A percentile compares a stretch with the other conserved stretches of the same genome.
Conservation (phyloP, 2,329 filamentous ascomycete genomes). For the Ophiostoma sp. region DNA sequence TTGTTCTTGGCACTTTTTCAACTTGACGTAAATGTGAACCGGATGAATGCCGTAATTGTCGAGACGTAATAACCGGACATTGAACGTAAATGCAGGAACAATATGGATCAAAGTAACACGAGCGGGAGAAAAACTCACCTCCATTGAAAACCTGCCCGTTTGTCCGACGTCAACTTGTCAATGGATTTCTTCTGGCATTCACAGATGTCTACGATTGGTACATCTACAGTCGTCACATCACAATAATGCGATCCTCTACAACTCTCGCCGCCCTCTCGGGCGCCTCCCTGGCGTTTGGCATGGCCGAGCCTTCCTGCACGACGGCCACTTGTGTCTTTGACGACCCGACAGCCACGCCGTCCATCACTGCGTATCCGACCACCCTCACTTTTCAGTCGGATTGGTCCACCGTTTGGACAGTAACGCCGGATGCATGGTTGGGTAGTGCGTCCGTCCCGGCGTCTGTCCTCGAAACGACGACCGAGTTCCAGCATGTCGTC, state of each 20-base stretch:
- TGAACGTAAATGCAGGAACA: not conserved
- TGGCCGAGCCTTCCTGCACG: conserved; percentile 20
- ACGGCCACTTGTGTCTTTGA: conserved; percentile 15
- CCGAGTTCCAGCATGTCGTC: conserved; percentile 16
- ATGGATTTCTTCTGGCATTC: too few species aligned
- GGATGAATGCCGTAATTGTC: too few species aligned
- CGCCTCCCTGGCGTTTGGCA: not conserved
- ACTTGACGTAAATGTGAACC: too few species aligned
- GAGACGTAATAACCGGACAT: not conserved
- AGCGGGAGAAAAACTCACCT: too few species aligned
- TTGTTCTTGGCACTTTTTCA: too few species aligned
- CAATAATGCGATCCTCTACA: not conserved
- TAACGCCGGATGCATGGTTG: not conserved
- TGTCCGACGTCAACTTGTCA: too few species aligned
- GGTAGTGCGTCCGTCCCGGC: not conserved
- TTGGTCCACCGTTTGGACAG: not conserved
- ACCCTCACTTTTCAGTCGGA: conserved; percentile 14
- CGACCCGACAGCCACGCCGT: conserved; percentile 5
- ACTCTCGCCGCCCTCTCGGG: not conserved
- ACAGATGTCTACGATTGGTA: not conserved
- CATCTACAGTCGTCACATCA: not conserved
- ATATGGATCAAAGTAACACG: not conserved
- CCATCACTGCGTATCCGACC: conserved; percentile 19
- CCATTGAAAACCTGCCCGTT: too few species aligned
- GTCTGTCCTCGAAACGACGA: conserved; percentile 4